Conservation (phyloP, 345 rosid genomes). For the Microcos paniculata region DNA sequence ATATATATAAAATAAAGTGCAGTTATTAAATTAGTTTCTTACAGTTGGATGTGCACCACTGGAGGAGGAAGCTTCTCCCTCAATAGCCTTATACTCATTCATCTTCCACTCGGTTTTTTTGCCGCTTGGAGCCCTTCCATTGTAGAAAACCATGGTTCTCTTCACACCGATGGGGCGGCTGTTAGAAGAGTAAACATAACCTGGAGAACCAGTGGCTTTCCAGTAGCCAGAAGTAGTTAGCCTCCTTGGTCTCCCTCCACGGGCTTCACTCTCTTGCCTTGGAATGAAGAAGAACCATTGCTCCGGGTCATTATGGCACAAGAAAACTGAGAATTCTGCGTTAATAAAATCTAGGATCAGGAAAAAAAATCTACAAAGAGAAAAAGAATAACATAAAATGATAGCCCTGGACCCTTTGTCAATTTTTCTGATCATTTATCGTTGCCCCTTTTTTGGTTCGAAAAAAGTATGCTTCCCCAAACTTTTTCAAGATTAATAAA, state of each 20-base stretch:
- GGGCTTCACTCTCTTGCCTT: constrained; percentile 37
- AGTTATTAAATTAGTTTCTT: neutral
- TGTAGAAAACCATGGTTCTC: constrained; percentile 50
- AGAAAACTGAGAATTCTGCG: constrained; percentile 31
- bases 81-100: constrained; percentile 42
- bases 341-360: neutral
- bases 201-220: constrained; percentile 51
- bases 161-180: constrained; percentile 35
- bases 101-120: constrained; percentile 51
- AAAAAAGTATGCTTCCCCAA: too few species aligned
- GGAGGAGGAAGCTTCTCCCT: constrained; percentile 19
- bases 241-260: constrained; percentile 43
- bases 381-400: neutral
- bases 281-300: constrained; percentile 56
- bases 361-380: neutral
- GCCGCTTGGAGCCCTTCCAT: constrained; percentile 47
- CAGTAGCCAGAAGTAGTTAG: constrained; percentile 42
- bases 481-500: too few species aligned
- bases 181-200: constrained; percentile 29
- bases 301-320: constrained; percentile 36
- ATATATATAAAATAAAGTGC: neutral
- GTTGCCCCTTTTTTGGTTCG: too few species aligned
- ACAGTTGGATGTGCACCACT: neutral
- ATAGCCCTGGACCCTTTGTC: too few species aligned
- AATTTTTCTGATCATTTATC: too few species aligned